Base-by-base conservation (phyloP, 2,329 filamentous ascomycete species). In the Diaporthe helianthi region DNA sequence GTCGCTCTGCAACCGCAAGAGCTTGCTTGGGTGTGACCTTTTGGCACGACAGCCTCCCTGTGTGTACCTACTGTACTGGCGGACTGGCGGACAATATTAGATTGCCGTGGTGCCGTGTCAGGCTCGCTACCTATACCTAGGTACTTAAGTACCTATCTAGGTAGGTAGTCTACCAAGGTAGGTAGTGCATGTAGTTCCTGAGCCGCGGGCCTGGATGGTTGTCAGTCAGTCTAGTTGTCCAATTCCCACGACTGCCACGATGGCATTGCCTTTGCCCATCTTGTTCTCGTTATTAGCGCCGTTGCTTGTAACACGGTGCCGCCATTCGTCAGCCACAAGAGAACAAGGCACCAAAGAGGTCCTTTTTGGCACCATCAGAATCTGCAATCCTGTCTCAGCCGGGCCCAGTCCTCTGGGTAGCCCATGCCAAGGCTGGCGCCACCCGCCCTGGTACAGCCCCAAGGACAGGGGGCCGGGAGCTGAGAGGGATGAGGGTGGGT, bases 361-460 rank as follows among this genome's bases (percentile, higher is more conserved):
- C 49, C 52, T 49, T 54, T 67, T 67, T 63, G 58, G 65, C 52
- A 58, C 52, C 29, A 67, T 36, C 65, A 47, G 52, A 67, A 51
- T 46, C 33, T 36, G 52, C 46, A 26, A 33, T 66, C 29, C 26
- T 71, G 69, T 67, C 69, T 71, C 69, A 71, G 69, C 69, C 67
- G 63, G 67, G 54, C 69, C 69, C 69, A 69, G 51, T 65, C 38
- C 67, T 66, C 67, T 71, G 69, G 69, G 67, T 69, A 36, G 52
- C 38, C 38, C 41, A 47, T 47, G 58, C 58, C 58, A 58, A 67
- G 65, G 31, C 52, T 67, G 65, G 65, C 65, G 65, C 65, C 65
- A 55, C 65, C 65, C 65, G 58, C 65, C 65, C 52, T 67, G 65
- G 65, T 67, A 67, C 52, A 58, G 65, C 52, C 47, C 53, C 53